Percentiles rank a stretch among this genome's conserved stretches.
phyloP scores from a whole-genome alignment of 2,329 filamentous ascomycete species.

The Pseudofabraea citricarpa region DNA sequence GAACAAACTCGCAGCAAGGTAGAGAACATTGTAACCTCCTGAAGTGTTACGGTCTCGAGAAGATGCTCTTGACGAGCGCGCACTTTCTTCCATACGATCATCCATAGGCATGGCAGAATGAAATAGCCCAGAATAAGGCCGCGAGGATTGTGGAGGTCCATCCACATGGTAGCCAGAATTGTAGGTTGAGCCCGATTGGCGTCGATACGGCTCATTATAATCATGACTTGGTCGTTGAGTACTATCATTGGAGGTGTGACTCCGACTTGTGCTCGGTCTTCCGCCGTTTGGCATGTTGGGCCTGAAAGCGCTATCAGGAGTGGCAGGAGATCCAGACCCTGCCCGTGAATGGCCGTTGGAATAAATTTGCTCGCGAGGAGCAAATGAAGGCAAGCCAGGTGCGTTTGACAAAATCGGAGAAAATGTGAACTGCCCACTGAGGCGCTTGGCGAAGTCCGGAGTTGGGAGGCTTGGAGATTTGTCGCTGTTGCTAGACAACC shows the following conservation, averaged over 20 bases:
- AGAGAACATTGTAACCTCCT: constrained; percentile 69
- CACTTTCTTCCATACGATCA: constrained; percentile 54
- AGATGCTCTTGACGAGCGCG: constrained; percentile 52
- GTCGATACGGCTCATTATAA: constrained; percentile 33
- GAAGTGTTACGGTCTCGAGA: constrained; percentile 49
- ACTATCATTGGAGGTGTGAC: constrained; percentile 46
- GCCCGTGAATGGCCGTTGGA: constrained; percentile 45
- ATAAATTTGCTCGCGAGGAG: constrained; percentile 51
- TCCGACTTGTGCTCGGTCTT: constrained; percentile 56
- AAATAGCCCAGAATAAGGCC: constrained; percentile 72
- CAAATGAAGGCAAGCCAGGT: constrained; percentile 49
- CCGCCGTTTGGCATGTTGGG: constrained; percentile 15
- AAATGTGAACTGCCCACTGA: constrained; percentile 62
- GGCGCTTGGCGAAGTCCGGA: constrained; percentile 60
- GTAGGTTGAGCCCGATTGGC: constrained; percentile 52
- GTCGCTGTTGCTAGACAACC: constrained; percentile 59
- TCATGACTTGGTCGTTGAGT: constrained; percentile 49
- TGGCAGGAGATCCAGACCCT: constrained; percentile 53
- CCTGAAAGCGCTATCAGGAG: constrained; percentile 46
- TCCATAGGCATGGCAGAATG: constrained; percentile 81
- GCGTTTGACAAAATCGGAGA: constrained; percentile 42
- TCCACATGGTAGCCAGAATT: constrained; percentile 40
- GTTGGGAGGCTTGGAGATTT: constrained; percentile 57
- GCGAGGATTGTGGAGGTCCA: constrained; percentile 18
- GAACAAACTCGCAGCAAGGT: constrained; percentile 88